Conservation (phyloP, 2,329 filamentous ascomycete species). For the Coniochaeta hoffmannii region DNA sequence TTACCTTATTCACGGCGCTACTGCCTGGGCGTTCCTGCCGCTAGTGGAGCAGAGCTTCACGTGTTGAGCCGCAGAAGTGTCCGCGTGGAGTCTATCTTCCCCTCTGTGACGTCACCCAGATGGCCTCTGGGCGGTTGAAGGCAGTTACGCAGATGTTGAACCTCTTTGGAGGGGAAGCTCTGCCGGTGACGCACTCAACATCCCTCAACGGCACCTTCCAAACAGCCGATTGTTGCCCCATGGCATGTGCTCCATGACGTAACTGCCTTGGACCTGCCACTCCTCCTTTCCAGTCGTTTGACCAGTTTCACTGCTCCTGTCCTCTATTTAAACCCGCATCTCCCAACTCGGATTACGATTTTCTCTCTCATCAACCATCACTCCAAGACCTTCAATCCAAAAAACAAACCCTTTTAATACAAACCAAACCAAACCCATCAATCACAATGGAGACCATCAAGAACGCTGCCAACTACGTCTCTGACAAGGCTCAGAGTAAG, state of each 20-base stretch:
- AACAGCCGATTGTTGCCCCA: neutral
- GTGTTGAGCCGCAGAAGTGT: neutral
- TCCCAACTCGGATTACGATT: neutral
- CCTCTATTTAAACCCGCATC: neutral
- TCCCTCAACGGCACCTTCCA: neutral
- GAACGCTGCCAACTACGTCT: conserved; percentile 53
- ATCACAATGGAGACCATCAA: conserved; percentile 33
- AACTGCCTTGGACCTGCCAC: neutral
- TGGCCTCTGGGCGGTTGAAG: neutral
- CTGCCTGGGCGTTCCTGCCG: neutral
- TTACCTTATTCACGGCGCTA: neutral
- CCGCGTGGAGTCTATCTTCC: neutral
- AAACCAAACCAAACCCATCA: conserved; percentile 11
- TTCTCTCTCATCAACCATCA: neutral
- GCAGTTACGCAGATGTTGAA: neutral
- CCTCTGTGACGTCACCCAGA: neutral
- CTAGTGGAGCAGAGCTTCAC: neutral
- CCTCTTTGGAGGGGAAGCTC: neutral
- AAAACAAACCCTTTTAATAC: conserved; percentile 8
- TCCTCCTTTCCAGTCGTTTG: neutral
- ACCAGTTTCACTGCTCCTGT: neutral
- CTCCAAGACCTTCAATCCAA: neutral
- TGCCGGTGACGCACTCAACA: neutral
- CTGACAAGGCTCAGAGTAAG: conserved; percentile 43
- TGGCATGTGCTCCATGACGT: neutral